These are phyloP conservation scores for Tillandsia leiboldiana DNA, from an alignment of 176 grass and related monocot species.

Conservation along the genomic window DNA sequence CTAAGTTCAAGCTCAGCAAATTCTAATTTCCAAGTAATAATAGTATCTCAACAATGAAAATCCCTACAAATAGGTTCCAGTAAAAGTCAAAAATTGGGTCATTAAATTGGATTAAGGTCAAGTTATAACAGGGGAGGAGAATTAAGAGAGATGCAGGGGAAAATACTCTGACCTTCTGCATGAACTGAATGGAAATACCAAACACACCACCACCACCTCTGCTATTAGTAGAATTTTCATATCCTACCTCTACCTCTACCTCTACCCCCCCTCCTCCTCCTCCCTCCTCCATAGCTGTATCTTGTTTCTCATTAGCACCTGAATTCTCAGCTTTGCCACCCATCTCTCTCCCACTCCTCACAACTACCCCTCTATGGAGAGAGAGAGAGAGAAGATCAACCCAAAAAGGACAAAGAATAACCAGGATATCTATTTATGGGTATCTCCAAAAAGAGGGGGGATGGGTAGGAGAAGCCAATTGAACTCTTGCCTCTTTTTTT, in stretches of 20 bases:
- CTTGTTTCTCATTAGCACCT: background rate
- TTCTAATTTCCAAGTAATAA: too few relatives aligned
- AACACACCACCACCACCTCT: conserved; percentile 3
- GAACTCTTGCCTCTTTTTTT: background rate
- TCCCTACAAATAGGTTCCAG: too few relatives aligned
- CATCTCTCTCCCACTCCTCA: conserved; percentile 11
- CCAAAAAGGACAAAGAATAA: background rate
- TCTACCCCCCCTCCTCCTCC: background rate
- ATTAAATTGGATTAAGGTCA: too few relatives aligned
- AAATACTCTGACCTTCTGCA: conserved; percentile 13
- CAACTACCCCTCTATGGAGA: background rate
- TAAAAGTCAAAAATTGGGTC: too few relatives aligned
- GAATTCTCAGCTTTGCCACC: conserved; percentile 5
- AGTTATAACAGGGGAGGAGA: background rate
- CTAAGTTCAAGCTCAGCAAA: too few relatives aligned
- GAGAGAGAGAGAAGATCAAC: background rate
- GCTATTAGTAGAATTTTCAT: background rate
- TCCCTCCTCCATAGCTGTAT: conserved; percentile 17
- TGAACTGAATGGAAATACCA: conserved; percentile 13
- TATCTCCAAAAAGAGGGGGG: background rate
- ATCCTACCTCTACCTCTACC: background rate
- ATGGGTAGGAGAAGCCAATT: background rate
- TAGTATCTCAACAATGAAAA: too few relatives aligned
- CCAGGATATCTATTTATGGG: conserved; percentile 10
- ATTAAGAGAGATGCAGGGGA: background rate